A percentile compares a stretch with the other conserved stretches of the same genome.
phyloP scores from a whole-genome alignment of 352 stramenopile species.

The Blastocystis sp. region DNA sequence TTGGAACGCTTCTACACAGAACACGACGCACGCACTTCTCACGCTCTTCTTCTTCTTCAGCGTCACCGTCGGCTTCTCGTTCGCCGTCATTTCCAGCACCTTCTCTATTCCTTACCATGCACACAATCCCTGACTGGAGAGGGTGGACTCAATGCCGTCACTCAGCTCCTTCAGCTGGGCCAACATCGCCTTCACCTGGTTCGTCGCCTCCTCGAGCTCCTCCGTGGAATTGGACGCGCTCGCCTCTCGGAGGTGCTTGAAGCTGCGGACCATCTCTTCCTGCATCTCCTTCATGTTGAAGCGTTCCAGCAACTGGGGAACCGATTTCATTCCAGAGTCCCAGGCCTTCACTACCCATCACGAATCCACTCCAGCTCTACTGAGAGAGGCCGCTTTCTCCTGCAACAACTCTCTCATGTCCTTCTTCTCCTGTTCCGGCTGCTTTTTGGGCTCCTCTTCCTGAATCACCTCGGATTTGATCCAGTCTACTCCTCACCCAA shows the following conservation, averaged over 20 bases:
- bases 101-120: constrained; percentile 1
- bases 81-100: constrained; percentile 54
- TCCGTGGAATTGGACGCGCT: background rate
- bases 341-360: constrained; percentile 11
- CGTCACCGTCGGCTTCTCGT: constrained; percentile 47
- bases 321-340: constrained; percentile 36
- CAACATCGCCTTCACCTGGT: constrained; percentile 46
- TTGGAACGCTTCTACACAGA: background rate
- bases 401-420: background rate
- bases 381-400: constrained; percentile 5
- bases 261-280: constrained; percentile 25
- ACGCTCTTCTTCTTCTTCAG: constrained; percentile 64
- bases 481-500: background rate
- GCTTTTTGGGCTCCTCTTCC: constrained; percentile 1
- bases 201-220: constrained; percentile 10
- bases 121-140: background rate
- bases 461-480: background rate
- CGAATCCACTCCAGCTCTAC: background rate
- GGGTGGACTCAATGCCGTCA: constrained; percentile 18
- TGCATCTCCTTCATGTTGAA: constrained; percentile 67
- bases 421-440: background rate
- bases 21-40: background rate
- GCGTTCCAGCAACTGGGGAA: constrained; percentile 56
- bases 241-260: constrained; percentile 40
- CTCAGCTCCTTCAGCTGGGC: constrained; percentile 36